Evolutionary conservation across 257 asterid genomes (phyloP), one percentile per base, ranked within the genome.

Genomic region (Solanum corneliomulleri): DNA sequence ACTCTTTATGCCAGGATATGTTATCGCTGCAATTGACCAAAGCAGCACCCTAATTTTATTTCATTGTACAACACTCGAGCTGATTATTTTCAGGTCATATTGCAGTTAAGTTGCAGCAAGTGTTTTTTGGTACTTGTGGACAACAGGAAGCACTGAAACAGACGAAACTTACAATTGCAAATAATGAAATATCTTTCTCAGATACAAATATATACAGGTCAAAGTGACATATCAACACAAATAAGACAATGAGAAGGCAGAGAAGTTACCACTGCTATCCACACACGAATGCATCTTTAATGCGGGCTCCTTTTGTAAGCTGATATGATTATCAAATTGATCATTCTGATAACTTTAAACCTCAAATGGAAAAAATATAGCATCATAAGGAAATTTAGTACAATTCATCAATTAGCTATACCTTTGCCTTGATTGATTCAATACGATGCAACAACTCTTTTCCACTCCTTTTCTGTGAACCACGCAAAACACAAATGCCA

Each of bases 401-500:
- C 25, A 12, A 44, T 27, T 25, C 62, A 77, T 77, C 64, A 77
- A 77, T 89, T 83, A 87, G 75, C 9, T 86, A 87, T 94, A 94
- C 96, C 98, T 94, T 93, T 84, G 90, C 89, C 92, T 91, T 89
- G 78, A 93, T 93, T 44, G 84, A 84, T 84, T 93, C 93, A 83
- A 93, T 88, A 62, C 72, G 94, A 85, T 74, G 86, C 88, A 91
- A 87, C 89, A 96, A 90, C 90, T 90, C 89, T 83, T 87, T 87
- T 66, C 93, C 97, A 37, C 82, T 89, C 49, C 88, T 85, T 91
- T 88, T 93, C 85, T 88, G 87, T 5, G 98, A 89, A 85, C 91
- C 96, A 9, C 92, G 93, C 86, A 96, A 89, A 76, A 94, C 71
- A 88, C 92, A 82, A 66, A 89, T 68, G 27, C 94, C 92, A 84